Conservation (phyloP, 2,329 filamentous ascomycete genomes). For the Fusarium euwallaceae region DNA sequence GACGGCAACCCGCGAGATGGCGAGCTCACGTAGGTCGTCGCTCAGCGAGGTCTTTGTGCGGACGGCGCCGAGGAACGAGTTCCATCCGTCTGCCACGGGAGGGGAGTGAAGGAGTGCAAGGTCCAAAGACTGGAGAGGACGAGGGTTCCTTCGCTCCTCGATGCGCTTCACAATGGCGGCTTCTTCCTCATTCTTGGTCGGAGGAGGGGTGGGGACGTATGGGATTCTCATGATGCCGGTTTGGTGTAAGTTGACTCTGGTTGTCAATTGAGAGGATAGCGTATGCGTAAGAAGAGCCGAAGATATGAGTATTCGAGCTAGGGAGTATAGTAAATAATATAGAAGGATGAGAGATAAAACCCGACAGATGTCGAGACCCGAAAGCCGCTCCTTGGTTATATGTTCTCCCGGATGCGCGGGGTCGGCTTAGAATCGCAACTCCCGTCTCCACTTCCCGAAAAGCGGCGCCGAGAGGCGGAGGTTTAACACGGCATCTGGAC, state of each 20-base stretch:
- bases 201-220: conserved; percentile 69
- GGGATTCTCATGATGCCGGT: conserved; percentile 72
- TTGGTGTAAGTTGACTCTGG: conserved; percentile 20
- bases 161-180: conserved; percentile 73
- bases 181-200: conserved; percentile 59
- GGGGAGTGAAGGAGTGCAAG: conserved; percentile 81
- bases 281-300: neutral
- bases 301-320: neutral
- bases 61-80: conserved; percentile 74
- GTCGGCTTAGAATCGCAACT: conserved; percentile 42
- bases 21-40: conserved; percentile 77
- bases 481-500: conserved; percentile 25
- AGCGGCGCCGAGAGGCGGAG: conserved; percentile 37
- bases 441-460: conserved; percentile 48
- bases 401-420: conserved; percentile 47
- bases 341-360: neutral
- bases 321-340: neutral
- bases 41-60: conserved; percentile 66
- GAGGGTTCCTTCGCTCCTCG: conserved; percentile 73
- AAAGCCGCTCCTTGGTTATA: conserved; percentile 43
- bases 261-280: neutral
- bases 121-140: conserved; percentile 81
- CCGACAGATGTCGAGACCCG: neutral
- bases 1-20: conserved; percentile 84
- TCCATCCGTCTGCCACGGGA: conserved; percentile 81